Percentiles rank a stretch among this genome's conserved stretches.
These are phyloP conservation scores for Magnusiomyces paraingens DNA, from an alignment of 1,139 yeast genomes.

Conservation along the genomic window DNA sequence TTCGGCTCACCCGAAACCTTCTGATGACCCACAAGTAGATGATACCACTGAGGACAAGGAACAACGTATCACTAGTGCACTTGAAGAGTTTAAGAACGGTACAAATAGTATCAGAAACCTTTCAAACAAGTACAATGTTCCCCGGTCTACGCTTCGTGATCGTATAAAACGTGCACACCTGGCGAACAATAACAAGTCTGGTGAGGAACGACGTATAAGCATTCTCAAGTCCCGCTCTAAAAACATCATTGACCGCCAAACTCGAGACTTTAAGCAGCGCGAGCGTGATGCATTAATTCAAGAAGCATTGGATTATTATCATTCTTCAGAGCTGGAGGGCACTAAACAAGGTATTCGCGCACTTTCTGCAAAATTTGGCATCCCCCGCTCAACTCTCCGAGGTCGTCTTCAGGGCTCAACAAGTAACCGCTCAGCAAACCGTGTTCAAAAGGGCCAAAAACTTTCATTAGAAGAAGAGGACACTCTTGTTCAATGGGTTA, in stretches of 20 bases:
- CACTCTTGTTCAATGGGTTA: constrained; percentile 8
- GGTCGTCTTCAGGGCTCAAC: constrained; percentile 14
- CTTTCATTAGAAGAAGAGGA: constrained; percentile 12
- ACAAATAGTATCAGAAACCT: constrained; percentile 13
- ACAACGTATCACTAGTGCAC: constrained; percentile 11
- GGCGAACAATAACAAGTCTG: constrained; percentile 9
- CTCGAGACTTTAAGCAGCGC: constrained; percentile 9
- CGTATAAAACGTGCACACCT: constrained; percentile 15
- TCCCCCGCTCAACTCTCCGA: constrained; percentile 13
- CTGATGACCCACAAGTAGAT: no score
- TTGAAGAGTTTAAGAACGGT: constrained; percentile 11
- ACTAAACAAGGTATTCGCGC: constrained; percentile 11
- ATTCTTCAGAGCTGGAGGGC: constrained; percentile 6
- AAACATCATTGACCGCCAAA: constrained; percentile 12
- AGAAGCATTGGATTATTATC: constrained; percentile 12
- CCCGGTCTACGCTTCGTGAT: constrained; percentile 14
- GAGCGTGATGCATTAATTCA: constrained; percentile 13
- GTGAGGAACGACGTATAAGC: constrained; percentile 9
- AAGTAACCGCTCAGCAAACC: constrained; percentile 1
- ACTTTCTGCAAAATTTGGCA: constrained; percentile 12
- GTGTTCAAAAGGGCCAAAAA: constrained; percentile 13
- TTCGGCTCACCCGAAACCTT: no score
- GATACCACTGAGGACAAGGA: constrained; percentile 10
- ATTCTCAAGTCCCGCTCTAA: constrained; percentile 13
- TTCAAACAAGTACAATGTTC: constrained; percentile 9